Conservation (phyloP, 2,329 filamentous ascomycete species). For the Pseudogymnoascus sp. region DNA sequence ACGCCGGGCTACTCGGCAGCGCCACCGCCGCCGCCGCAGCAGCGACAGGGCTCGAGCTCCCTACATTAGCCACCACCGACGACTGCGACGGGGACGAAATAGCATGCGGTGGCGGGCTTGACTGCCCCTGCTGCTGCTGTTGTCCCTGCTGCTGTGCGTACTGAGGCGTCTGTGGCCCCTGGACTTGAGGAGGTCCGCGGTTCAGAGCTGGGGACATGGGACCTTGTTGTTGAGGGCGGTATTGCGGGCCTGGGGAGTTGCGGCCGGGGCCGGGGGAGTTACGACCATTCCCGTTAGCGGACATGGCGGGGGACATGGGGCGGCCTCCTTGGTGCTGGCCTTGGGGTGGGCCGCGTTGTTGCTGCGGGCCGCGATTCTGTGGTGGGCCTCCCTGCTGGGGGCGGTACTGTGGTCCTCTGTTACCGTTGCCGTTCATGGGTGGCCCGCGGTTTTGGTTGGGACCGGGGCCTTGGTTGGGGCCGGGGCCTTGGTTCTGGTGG, state of each 20-base stretch:
- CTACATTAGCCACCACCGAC: slow-evolving; percentile 8
- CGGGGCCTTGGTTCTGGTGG: neutral
- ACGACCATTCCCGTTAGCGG: slow-evolving; percentile 12
- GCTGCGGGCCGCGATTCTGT: too few relatives aligned
- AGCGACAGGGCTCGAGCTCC: slow-evolving; percentile 9
- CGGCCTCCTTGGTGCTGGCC: slow-evolving; percentile 17
- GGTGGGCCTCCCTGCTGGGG: neutral
- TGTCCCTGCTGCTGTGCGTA: too few relatives aligned
- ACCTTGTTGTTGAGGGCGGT: slow-evolving; percentile 14
- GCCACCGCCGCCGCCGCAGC: slow-evolving; percentile 11
- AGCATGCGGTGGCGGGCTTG: slow-evolving; percentile 12
- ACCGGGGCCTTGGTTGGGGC: neutral
- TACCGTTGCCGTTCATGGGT: neutral
- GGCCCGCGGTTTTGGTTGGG: neutral
- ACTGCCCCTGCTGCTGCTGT: neutral
- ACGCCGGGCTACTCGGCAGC: slow-evolving; percentile 18
- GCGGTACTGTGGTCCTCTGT: neutral
- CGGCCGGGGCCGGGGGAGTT: neutral
- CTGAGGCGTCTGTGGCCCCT: neutral
- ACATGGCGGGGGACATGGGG: slow-evolving; percentile 18
- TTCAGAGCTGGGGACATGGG: slow-evolving; percentile 3
- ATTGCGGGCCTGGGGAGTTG: slow-evolving; percentile 2
- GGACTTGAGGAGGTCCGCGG: neutral
- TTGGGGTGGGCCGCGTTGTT: too few relatives aligned
- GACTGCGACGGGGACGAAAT: slow-evolving; percentile 3